Conservation (phyloP, 202 grass and related monocot species). For the Dendrocalamus latiflorus region DNA sequence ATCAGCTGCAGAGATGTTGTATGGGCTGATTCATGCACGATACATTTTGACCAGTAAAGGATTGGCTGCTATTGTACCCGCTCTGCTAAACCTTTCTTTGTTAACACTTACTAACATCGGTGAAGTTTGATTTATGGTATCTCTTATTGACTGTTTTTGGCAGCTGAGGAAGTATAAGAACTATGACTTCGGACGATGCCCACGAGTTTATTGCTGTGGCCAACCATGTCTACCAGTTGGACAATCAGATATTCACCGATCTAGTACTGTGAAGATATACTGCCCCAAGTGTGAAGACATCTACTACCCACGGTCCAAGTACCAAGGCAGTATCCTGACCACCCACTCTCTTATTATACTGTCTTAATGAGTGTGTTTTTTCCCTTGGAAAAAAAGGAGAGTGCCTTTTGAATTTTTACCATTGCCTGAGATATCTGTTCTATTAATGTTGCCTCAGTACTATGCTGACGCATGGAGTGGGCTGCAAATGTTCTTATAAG, state of each 20-base stretch:
- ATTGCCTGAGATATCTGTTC: not conserved
- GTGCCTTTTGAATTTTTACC: not conserved
- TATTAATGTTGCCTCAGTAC: not conserved
- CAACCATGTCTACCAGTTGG: constrained; percentile 89
- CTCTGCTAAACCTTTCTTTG: constrained; percentile 19
- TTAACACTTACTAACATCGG: not conserved
- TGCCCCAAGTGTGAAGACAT: constrained; percentile 96
- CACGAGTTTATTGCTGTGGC: constrained; percentile 77
- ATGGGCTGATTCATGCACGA: constrained; percentile 84
- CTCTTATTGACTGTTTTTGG: constrained; percentile 13
- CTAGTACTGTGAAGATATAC: constrained; percentile 95
- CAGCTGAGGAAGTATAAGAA: constrained; percentile 94
- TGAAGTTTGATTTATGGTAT: constrained; percentile 20
- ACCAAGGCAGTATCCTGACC: constrained; percentile 99
- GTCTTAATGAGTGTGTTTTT: not conserved
- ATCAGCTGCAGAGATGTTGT: constrained; percentile 90
- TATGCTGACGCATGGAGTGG: not conserved
- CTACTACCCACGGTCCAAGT: constrained; percentile 94
- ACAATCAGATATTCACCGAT: constrained; percentile 83
- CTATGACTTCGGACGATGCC: constrained; percentile 91
- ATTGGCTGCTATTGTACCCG: constrained; percentile 69
- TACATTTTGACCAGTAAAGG: constrained; percentile 88
- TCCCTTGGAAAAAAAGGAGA: not conserved
- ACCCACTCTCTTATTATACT: constrained; percentile 40
- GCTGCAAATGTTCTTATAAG: not conserved